These are phyloP conservation scores for Blastobotrys peoriensis DNA, from an alignment of 805 yeast species.

Conservation along the genomic window DNA sequence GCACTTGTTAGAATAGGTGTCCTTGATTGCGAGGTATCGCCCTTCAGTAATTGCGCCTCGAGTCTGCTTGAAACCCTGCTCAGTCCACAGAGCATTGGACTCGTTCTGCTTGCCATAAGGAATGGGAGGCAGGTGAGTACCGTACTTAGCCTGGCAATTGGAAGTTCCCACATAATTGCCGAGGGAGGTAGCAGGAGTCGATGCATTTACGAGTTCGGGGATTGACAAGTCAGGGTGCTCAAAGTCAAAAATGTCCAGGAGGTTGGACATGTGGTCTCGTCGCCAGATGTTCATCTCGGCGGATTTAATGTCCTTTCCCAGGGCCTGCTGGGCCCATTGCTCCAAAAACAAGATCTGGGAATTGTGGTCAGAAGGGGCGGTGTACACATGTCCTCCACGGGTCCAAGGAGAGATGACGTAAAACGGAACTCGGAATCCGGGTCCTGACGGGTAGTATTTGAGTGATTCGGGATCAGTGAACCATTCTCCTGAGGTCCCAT, in stretches of 20 bases:
- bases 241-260: constrained; percentile 20
- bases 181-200: constrained; percentile 7
- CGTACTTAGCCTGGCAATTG: constrained; percentile 9
- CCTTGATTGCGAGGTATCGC: constrained; percentile 16
- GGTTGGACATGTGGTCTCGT: constrained; percentile 21
- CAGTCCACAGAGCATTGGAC: constrained; percentile 14
- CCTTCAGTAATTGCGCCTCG: constrained; percentile 24
- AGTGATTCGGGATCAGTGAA: constrained; percentile 14
- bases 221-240: constrained; percentile 13
- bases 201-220: constrained; percentile 11
- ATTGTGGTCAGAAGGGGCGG: constrained; percentile 23
- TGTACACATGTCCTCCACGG: constrained; percentile 23
- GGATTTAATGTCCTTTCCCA: constrained; percentile 10
- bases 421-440: constrained; percentile 23
- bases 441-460: constrained; percentile 21
- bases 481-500: constrained; percentile 25
- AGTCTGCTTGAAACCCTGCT: constrained; percentile 17
- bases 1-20: background rate
- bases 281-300: constrained; percentile 19
- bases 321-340: constrained; percentile 18
- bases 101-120: constrained; percentile 20
- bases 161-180: constrained; percentile 9
- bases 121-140: constrained; percentile 12
- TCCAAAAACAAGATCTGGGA: constrained; percentile 25
- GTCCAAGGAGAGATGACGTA: constrained; percentile 22